Percentiles rank a stretch among this genome's conserved stretches.
These are phyloP conservation scores for Metschnikowia kofuensis DNA, from an alignment of 805 yeast genomes.

Conservation along the genomic window DNA sequence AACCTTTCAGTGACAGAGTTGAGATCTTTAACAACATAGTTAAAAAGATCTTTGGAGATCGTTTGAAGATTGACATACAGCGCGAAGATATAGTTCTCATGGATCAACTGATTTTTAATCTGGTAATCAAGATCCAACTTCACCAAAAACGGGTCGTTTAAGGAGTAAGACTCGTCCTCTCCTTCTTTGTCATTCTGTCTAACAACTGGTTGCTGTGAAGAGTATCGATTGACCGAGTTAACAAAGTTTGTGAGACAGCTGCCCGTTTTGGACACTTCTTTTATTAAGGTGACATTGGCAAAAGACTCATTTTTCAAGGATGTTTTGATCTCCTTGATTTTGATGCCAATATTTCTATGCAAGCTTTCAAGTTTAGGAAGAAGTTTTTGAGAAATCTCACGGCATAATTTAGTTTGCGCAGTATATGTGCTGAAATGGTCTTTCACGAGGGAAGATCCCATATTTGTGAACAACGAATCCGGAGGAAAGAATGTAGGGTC, in stretches of 20 bases:
- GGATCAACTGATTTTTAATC: constrained; percentile 38
- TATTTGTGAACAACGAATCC: constrained; percentile 24
- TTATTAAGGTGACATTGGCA: constrained; percentile 33
- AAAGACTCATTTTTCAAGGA: constrained; percentile 41
- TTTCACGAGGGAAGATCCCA: constrained; percentile 32
- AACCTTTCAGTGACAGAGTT: constrained; percentile 30
- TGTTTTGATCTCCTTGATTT: constrained; percentile 41
- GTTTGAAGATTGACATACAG: constrained; percentile 41
- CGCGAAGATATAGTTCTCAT: constrained; percentile 42
- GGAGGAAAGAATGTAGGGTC: constrained; percentile 25
- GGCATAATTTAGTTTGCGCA: constrained; percentile 27
- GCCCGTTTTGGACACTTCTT: constrained; percentile 58
- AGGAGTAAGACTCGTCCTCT: constrained; percentile 25
- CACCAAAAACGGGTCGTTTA: constrained; percentile 42
- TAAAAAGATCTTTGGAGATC: constrained; percentile 37
- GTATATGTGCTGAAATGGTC: constrained; percentile 32
- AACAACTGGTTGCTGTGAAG: constrained; percentile 30
- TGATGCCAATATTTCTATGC: constrained; percentile 31
- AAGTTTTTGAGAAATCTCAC: constrained; percentile 31
- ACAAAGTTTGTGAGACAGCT: constrained; percentile 40
- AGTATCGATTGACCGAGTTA: constrained; percentile 33
- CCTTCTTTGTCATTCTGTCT: constrained; percentile 23
- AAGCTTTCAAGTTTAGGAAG: constrained; percentile 38
- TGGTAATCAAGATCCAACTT: constrained; percentile 40
- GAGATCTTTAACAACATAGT: constrained; percentile 38